Evolutionary conservation across 2,329 filamentous ascomycete species (phyloP), one percentile per base, ranked within the genome.

Genomic region (Penicillium brevicompactum): DNA sequence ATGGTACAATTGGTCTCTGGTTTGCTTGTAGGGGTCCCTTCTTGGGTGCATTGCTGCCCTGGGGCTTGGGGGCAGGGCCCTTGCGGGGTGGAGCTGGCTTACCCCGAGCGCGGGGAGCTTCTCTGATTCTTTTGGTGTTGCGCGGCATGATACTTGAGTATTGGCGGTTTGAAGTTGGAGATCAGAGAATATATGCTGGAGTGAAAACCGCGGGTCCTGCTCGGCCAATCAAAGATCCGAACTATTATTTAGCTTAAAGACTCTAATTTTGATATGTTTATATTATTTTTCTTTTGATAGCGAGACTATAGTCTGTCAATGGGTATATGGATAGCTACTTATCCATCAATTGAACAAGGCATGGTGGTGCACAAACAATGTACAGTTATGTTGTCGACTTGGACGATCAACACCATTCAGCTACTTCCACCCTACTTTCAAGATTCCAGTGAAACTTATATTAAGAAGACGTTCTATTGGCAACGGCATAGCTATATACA

Each of bases 1-100:
- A 79, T 1, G 76, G 77, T 45, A 76, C 67, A 44, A 70, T 70
- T 13, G 73, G 71, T 40, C 65, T 62, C 38, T 63, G 65, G 45
- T 71, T 64, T 30, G 51, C 48, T 43, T 67, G 63, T 13, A 66
- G 21, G 32, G 56, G 56, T 14, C 62, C 56, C 38, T 64, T 56
- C 24, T 63, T 61, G 54, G 58, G 43, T 24, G 54, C 47, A 37
- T 51, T 58, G 16, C 51, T 54, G 1, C 50, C 55, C 30, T 49
- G 42, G 34, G 34, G 34, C n/a, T 37, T 37, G 34, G 34, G 34
- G 14, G 34, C 34, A 37, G 41, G 40, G 38, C 41, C 31, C 13
- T 44, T 53, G 34, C 34, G 34, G 18, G 38, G 37, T 30, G 53
- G 57, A 31, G 54, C 30, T 13, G 57, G 50, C 16, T 55, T 56